These are phyloP conservation scores for Penicillium sp. DNA, from an alignment of 2,329 filamentous ascomycete species.

Conservation along the genomic window DNA sequence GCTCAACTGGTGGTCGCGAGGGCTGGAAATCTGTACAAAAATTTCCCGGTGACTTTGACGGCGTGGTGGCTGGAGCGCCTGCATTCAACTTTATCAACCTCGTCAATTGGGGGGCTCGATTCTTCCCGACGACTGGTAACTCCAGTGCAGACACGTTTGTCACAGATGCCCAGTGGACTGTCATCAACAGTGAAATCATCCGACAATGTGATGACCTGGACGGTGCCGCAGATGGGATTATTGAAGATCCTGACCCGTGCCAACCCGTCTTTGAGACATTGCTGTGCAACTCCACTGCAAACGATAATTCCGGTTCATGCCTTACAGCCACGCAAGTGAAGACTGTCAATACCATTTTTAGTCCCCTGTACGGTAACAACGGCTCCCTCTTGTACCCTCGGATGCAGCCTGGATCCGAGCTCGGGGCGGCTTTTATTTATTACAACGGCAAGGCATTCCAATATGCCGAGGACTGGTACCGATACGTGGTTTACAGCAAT, in stretches of 20 bases:
- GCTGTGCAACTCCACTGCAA: not conserved
- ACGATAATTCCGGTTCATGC: constrained; percentile 14
- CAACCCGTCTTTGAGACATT: constrained; percentile 1
- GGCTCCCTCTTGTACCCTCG: constrained; percentile 24
- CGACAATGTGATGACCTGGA: constrained; percentile 10
- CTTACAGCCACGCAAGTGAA: constrained; percentile 1
- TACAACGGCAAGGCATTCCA: constrained; percentile 14
- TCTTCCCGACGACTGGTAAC: constrained; percentile 42
- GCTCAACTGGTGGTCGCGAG: constrained; percentile 64
- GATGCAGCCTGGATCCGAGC: constrained; percentile 16
- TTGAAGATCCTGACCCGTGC: constrained; percentile 21
- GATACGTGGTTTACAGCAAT: constrained; percentile 30
- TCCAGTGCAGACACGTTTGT: constrained; percentile 27
- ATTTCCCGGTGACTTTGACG: constrained; percentile 61
- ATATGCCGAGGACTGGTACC: constrained; percentile 22
- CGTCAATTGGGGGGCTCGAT: constrained; percentile 42
- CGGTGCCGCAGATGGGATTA: constrained; percentile 12
- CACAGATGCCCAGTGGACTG: constrained; percentile 21
- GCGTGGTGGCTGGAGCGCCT: constrained; percentile 49
- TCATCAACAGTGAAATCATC: constrained; percentile 2
- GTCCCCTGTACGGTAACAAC: constrained; percentile 11
- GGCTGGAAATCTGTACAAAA: constrained; percentile 59
- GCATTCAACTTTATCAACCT: constrained; percentile 49
- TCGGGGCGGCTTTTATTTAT: constrained; percentile 5
- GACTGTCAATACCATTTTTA: constrained; percentile 11